Evolutionary conservation across 352 stramenopile species (phyloP), one percentile per base, ranked within the genome.

Genomic region (Pelagophyceae sp.): DNA sequence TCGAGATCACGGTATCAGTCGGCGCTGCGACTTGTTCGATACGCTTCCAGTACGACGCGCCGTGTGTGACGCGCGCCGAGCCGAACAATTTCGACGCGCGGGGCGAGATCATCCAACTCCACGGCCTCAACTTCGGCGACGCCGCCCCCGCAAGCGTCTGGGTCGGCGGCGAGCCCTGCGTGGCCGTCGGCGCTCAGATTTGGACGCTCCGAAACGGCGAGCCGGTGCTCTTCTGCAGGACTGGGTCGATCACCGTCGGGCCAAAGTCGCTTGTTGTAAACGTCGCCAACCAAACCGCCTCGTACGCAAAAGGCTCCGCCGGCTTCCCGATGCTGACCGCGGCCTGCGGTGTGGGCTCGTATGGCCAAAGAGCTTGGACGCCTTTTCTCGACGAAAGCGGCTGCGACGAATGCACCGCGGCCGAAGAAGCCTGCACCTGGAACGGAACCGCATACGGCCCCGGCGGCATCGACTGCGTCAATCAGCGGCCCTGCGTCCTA

Each of bases 21-120:
- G 27, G 45, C n/a, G 86, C 81, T 0, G 2, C n/a, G 0, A n/a
- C n/a, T n/a, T n/a, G n/a, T n/a, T n/a, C n/a, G n/a, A n/a, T n/a
- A n/a, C n/a, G n/a, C n/a, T 91, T 91, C 38, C 78, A 23, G 17
- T 91, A 91, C 77, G 83, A 89, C 27, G 67, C 76, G 31, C 87
- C 87, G 0, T 77, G 85, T 54, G 83, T 91, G 11, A 51, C 75
- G 37, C 82, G 19, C n/a, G 78, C 88, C 1, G 64, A 82, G 17
- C 82, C 75, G 0, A 82, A 86, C 31, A 80, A 76, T 20, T 83
- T 84, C 1, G 89, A 87, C 3, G 76, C 77, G 31, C 84, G 84
- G 15, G 86, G 86, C 27, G 85, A 83, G 11, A 67, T 77, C 17
- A 85, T 91, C 81, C 5, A n/a, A n/a, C n/a, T n/a, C n/a, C n/a